Percentiles rank a stretch among this genome's conserved stretches.
Evolutionary conservation across 2,329 filamentous ascomycete genomes (phyloP).

Genomic region (Aspergillus fijiensis): DNA sequence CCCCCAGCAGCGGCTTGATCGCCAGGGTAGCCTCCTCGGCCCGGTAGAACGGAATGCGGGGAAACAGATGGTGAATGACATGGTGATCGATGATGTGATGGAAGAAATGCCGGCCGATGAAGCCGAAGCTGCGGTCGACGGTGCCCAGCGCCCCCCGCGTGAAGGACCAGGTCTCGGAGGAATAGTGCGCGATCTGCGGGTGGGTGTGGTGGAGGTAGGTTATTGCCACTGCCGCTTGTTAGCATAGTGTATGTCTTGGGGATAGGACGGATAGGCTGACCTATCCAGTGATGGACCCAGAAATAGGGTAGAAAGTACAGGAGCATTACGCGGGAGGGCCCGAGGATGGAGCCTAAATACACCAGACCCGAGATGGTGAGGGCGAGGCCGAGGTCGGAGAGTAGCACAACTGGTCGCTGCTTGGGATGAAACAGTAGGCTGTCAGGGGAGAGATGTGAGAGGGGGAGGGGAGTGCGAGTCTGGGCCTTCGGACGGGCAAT

Average conservation of each 20-base stretch:
- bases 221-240: conserved; percentile 57
- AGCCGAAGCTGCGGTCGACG: conserved; percentile 64
- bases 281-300: conserved; percentile 70
- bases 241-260: not conserved
- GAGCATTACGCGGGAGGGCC: conserved; percentile 56
- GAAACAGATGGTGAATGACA: conserved; percentile 62
- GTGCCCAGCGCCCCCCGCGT: conserved; percentile 61
- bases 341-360: conserved; percentile 54
- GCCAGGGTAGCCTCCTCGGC: conserved; percentile 39
- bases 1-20: not conserved
- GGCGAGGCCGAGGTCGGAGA: conserved; percentile 60
- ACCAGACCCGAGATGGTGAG: conserved; percentile 54
- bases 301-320: conserved; percentile 65
- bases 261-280: conserved; percentile 37
- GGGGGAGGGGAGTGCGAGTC: conserved; percentile 19
- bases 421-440: conserved; percentile 60
- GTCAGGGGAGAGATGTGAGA: conserved; percentile 57
- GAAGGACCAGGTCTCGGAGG: conserved; percentile 59
- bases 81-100: conserved; percentile 65
- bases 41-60: conserved; percentile 61
- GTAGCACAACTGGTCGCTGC: conserved; percentile 56
- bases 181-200: conserved; percentile 56
- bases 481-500: not conserved
- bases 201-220: conserved; percentile 74
- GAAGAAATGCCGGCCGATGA: conserved; percentile 62